Conservation (phyloP, 352 stramenopile species). For the Phytophthora boehmeriae region DNA sequence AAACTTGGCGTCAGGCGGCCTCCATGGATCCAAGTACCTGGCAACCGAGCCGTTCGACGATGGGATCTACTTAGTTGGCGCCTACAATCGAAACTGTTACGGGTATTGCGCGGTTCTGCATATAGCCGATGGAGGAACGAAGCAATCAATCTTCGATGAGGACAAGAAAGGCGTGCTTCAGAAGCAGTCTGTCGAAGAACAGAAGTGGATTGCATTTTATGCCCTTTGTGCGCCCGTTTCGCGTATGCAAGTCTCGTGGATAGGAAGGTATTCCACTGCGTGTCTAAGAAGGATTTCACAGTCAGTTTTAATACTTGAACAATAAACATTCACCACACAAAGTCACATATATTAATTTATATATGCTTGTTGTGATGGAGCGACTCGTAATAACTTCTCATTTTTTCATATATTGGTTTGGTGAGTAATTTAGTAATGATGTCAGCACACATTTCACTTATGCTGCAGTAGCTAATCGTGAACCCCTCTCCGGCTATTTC, state of each 20-base stretch:
- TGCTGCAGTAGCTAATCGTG: too few relatives aligned
- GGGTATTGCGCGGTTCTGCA: neutral
- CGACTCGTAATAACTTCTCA: too few relatives aligned
- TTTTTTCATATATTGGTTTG: too few relatives aligned
- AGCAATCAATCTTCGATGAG: neutral
- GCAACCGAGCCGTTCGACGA: neutral
- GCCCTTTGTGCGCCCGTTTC: neutral
- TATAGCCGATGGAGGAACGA: neutral
- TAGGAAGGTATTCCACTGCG: neutral
- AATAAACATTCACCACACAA: constrained; percentile 1
- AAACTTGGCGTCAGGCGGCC: too few relatives aligned
- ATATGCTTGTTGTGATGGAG: too few relatives aligned
- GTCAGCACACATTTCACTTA: too few relatives aligned
- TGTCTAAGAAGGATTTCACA: neutral
- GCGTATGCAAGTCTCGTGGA: neutral
- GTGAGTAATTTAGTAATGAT: too few relatives aligned
- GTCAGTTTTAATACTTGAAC: neutral
- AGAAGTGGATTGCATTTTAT: neutral
- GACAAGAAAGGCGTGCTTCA: neutral
- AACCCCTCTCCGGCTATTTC: too few relatives aligned
- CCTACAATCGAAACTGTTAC: neutral
- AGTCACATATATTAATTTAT: too few relatives aligned
- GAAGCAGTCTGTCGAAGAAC: neutral
- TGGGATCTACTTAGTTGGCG: neutral
- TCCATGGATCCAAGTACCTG: too few relatives aligned